Base-by-base conservation (phyloP, 371 early-diverging fungal genomes). In the Rhizopus arrhizus region DNA sequence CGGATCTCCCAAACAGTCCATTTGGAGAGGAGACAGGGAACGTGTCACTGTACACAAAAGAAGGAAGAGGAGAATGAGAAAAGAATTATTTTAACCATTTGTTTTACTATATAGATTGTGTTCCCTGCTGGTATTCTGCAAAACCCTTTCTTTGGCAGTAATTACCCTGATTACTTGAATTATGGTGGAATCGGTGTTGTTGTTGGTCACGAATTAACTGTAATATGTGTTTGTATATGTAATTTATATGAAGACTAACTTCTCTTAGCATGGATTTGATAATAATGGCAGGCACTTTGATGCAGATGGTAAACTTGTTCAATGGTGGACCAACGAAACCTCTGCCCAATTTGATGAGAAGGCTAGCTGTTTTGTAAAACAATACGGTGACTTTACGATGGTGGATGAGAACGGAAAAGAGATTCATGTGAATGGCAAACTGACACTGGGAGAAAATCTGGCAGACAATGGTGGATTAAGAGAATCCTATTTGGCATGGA, bases 401-500 rank as follows among this genome's bases (percentile, higher is more conserved):
- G 41, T 60, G 33, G 72, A 57, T 32, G 70, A 59, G 41, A 59
- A 62, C 38, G 73, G 63, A 32, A 57, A 64, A 40, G 52, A 51
- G 2, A 59, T 62, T 15, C 43, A 68, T 58, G 70, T 85, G 22
- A 75, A 85, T 58, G 85, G 86, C 10, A 64, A 64, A 56, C 52
- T 80, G 13, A 89, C 89, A 0, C 61, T 89, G 40, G 81, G 81
- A 34, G 89, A 89, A 63, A 90, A 89, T 65, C 64, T 91, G 53
- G 89, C 91, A 2, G 91, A 91, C 62, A 88, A 86, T 54, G 90
- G 89, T 9, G 91, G 90, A 11, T 38, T 84, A 53, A 70, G 67
- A 11, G 58, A 71, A 55, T 45, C 81, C 0, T 81, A 62, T 55
- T 42, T 65, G 35, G 68, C 80, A 36, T 81, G 82, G 78, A 66